Evolutionary conservation across 2,329 filamentous ascomycete genomes (phyloP), one percentile per base, ranked within the genome.

Genomic region (Aspergillus pseudotamarii): DNA sequence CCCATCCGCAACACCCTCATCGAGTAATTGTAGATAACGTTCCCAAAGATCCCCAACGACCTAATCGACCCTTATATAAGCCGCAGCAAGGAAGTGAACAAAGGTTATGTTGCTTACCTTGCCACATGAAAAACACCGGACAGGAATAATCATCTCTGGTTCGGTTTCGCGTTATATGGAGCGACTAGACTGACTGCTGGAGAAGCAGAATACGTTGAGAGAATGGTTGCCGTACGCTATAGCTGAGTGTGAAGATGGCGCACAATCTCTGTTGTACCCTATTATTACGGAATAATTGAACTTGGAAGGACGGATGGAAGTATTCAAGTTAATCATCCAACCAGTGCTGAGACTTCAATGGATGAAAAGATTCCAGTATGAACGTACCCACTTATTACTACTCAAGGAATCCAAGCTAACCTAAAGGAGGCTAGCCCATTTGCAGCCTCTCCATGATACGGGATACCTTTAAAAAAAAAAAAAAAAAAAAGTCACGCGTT

Each of bases 31-130:
- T 70, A 98, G 86, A 78, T 97, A 99, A 69, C 91, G 90, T 81
- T 99, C 95, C 94, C 95, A 99, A 59, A 99, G 89, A 80, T 99
- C 95, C 68, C 93, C 95, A 63, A 94, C 92, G 77, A 99, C 95
- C 95, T 98, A 76, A 30, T 30, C 64, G 30, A 61, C 62, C 59
- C 23, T 64, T 59, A 61, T 62, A 50, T 61, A 46, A 69, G 41
- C 28, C 8, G 46, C 41, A 36, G 41, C 6, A 53, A 53, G 36
- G 14, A 36, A n/a, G 53, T 6, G 19, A 32, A 51, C 28, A 51
- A 50, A 51, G 50, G 23, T 9, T 23, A 14, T 46, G 26, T 64
- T 60, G 34, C 80, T 64, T 81, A 97, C 95, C 92, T 99, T 99
- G 80, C 95, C 95, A 80, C 95, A 99, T 63, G 95, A 98, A 82